Base-by-base conservation (phyloP, 257 asterid species). In the Lavandula angustifolia region DNA sequence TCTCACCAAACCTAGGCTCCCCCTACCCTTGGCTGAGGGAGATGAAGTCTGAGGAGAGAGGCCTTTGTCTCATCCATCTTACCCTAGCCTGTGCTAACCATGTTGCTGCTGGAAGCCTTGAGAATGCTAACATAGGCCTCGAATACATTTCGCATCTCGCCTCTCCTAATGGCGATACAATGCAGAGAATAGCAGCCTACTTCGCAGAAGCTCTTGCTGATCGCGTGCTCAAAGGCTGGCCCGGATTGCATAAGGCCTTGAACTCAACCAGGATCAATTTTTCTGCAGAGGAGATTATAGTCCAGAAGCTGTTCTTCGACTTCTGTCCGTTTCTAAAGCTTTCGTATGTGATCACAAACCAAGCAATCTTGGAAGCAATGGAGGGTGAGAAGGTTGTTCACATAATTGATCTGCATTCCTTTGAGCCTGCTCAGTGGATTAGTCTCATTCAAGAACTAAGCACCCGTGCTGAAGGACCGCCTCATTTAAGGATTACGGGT, bases 191-290 rank as follows among this genome's bases (percentile, higher is more conserved):
- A 1, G 90, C 89, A 2, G 81, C 95, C 0, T 84, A 88, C 63
- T 88, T 88, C 76, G 55, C 83, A 0, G 85, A 82, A 73, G 95
- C 96, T 16, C 92, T 88, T 4, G 96, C 96, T 41, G 86, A 86
- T 6, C 79, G 96, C 1, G 65, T 84, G 57, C 84, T 88, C 5
- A 82, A 70, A 63, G 53, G 78, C 22, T 84, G 86, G 90, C 87
- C 90, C 2, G 95, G 92, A 6, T 49, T 88, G 54, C 81, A 88
- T 64, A 80, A 76, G 71, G 96, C 96, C 42, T 78, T 88, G 1
- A 82, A 80, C 54, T 82, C 92, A 0, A 82, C 92, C 7, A 71
- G 57, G 29, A 66, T 74, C 8, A 35, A 59, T 9, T 67, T 72
- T 2, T 42, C 38, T 1, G 68, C 76, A 0, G 92, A 88, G n/a